Conservation (phyloP, 495 filamentous ascomycete species). For the Gamarada debralockiae region DNA sequence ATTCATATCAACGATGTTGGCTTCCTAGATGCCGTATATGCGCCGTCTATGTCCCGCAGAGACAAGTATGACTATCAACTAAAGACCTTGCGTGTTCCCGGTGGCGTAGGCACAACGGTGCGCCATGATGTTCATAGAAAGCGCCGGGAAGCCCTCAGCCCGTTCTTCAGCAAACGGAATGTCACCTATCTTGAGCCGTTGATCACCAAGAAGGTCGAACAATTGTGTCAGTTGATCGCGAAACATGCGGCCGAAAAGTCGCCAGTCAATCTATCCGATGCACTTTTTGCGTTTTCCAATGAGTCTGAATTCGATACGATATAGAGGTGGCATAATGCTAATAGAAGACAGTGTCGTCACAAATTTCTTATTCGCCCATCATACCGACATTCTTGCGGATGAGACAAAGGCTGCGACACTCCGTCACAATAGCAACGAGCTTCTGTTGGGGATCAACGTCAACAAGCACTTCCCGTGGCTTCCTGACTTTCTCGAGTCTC, state of each 20-base stretch:
- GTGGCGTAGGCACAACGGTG: conserved; percentile 29
- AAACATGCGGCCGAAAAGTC: conserved; percentile 28
- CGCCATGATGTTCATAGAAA: conserved; percentile 37
- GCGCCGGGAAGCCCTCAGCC: conserved; percentile 33
- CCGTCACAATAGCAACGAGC: conserved; percentile 31
- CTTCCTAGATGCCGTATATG: conserved; percentile 46
- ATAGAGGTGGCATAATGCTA: conserved; percentile 23
- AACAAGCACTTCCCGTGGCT: conserved; percentile 40
- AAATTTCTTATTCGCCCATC: conserved; percentile 36
- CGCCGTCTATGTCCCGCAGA: background rate
- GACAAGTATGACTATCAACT: conserved; percentile 10
- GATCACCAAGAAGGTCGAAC: conserved; percentile 35
- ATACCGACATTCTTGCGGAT: conserved; percentile 31
- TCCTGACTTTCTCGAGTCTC: conserved; percentile 33
- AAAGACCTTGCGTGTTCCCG: conserved; percentile 4
- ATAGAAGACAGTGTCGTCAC: conserved; percentile 32
- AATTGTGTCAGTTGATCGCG: conserved; percentile 28
- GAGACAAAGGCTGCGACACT: conserved; percentile 29
- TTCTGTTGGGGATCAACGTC: conserved; percentile 34
- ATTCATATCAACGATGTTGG: conserved; percentile 49
- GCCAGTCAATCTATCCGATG: conserved; percentile 38
- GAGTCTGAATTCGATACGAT: conserved; percentile 37
- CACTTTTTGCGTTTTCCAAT: conserved; percentile 22
- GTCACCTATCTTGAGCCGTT: conserved; percentile 36
- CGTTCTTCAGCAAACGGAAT: conserved; percentile 47